These are phyloP conservation scores for Colletotrichum noveboracense DNA, from an alignment of 2,329 filamentous ascomycete species.

Conservation along the genomic window DNA sequence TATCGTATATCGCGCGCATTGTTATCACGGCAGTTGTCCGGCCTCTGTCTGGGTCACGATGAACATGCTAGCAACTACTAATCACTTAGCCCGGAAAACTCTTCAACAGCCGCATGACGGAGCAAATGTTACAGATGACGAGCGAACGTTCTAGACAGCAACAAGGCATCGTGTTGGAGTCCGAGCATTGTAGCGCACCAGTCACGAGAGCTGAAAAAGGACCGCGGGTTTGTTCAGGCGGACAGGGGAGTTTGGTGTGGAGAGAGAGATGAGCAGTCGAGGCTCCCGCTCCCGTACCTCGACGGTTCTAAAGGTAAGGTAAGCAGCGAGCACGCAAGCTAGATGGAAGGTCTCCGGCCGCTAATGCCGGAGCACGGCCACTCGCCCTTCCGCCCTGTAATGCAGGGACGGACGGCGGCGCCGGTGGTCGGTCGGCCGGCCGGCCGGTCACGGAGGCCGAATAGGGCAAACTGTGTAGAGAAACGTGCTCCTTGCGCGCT, in stretches of 20 bases:
- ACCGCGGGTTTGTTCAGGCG: background rate
- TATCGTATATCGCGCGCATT: background rate
- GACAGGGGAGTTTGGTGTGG: background rate
- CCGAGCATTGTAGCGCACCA: background rate
- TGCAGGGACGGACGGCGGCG: background rate
- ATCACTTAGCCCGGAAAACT: background rate
- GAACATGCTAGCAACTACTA: background rate
- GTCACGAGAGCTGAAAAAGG: background rate
- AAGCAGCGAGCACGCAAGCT: background rate
- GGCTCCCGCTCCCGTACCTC: background rate
- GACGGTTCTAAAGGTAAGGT: background rate
- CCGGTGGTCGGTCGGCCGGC: background rate
- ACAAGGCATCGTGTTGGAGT: background rate
- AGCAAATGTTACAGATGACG: background rate
- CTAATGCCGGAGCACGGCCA: background rate
- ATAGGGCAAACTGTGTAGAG: background rate
- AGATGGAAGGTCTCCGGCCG: background rate
- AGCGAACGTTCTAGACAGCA: background rate
- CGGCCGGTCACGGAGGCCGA: background rate
- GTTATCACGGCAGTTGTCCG: background rate
- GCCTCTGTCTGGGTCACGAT: background rate
- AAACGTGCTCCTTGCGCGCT: background rate
- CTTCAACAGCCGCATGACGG: background rate
- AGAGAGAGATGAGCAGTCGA: background rate
- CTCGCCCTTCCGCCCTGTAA: background rate